These are phyloP conservation scores for Micromonas pusilla DNA, from an alignment of 139 green algal genomes.

Conservation along the genomic window DNA sequence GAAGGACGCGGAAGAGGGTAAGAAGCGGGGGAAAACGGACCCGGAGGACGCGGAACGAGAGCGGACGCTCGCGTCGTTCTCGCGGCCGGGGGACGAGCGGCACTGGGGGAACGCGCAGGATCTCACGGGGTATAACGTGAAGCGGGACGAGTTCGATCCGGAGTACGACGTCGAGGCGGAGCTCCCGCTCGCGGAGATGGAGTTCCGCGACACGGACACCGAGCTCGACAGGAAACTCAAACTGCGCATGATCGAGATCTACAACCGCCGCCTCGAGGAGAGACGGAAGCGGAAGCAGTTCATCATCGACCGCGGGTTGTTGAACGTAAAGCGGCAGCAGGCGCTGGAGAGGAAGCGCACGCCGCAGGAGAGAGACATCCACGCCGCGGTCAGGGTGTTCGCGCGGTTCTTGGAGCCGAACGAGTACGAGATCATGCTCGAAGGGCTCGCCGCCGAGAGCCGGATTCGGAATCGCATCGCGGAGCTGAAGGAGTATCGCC, in stretches of 20 bases:
- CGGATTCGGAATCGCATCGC: constrained; percentile 70
- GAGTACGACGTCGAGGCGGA: constrained; percentile 85
- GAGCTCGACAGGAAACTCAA: constrained; percentile 55
- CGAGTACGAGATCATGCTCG: constrained; percentile 70
- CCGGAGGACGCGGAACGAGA: neutral
- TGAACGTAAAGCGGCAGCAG: constrained; percentile 53
- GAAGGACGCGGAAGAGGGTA: neutral
- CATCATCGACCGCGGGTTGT: constrained; percentile 53
- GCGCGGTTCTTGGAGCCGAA: constrained; percentile 49
- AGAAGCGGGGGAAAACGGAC: neutral
- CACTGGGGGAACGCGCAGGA: constrained; percentile 14
- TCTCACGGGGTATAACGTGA: constrained; percentile 69
- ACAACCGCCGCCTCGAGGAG: constrained; percentile 62
- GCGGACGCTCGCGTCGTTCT: neutral
- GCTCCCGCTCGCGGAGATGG: constrained; percentile 54
- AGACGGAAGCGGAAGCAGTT: constrained; percentile 56
- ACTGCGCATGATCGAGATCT: constrained; percentile 68
- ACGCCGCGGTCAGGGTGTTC: constrained; percentile 65
- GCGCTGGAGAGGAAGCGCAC: constrained; percentile 54
- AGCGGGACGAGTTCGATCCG: constrained; percentile 83
- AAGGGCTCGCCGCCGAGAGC: constrained; percentile 68
- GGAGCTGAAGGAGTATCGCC: constrained; percentile 70
- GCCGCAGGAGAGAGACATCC: constrained; percentile 57
- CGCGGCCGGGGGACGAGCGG: neutral
- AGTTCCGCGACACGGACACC: constrained; percentile 43